A percentile compares a stretch with the other conserved stretches of the same genome.
These are phyloP conservation scores for Mycena amicta DNA, from an alignment of 768 basidiomycete species.

Conservation along the genomic window DNA sequence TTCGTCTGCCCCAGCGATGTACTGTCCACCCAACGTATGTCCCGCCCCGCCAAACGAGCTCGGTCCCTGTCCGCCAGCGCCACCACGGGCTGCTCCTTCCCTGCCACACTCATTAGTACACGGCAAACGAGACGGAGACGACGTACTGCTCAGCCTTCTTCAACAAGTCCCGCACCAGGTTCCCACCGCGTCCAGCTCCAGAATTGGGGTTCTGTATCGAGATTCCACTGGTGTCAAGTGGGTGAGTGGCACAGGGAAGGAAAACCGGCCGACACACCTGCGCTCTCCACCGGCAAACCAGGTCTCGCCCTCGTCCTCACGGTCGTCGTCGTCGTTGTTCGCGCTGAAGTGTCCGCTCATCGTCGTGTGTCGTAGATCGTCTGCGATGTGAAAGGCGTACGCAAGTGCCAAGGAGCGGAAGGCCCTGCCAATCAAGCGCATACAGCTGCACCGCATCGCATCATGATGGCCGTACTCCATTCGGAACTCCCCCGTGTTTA, in stretches of 20 bases:
- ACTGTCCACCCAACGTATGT: constrained; percentile 65
- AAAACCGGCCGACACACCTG: constrained; percentile 43
- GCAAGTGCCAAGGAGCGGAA: background rate
- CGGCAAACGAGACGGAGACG: background rate
- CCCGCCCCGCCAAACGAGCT: constrained; percentile 54
- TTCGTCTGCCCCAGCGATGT: constrained; percentile 49
- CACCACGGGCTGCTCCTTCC: constrained; percentile 8
- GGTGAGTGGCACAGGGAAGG: background rate
- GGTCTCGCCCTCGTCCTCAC: constrained; percentile 45
- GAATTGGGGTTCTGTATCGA: constrained; percentile 67
- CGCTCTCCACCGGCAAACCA: constrained; percentile 77
- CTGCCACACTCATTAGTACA: constrained; percentile 2
- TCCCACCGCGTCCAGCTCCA: constrained; percentile 28
- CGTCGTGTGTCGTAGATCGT: background rate
- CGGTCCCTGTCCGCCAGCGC: constrained; percentile 7
- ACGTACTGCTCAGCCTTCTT: constrained; percentile 60
- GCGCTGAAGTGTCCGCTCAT: constrained; percentile 27
- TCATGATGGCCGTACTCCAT: too few species aligned
- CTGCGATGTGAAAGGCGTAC: background rate
- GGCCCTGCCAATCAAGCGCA: too few species aligned
- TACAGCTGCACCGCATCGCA: too few species aligned
- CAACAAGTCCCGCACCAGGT: constrained; percentile 55
- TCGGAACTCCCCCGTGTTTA: too few species aligned
- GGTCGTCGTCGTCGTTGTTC: constrained; percentile 42
- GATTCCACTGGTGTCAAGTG: constrained; percentile 53